Conservation (phyloP, 1,284 basidiomycete species). For the Ustilago bromivora region DNA sequence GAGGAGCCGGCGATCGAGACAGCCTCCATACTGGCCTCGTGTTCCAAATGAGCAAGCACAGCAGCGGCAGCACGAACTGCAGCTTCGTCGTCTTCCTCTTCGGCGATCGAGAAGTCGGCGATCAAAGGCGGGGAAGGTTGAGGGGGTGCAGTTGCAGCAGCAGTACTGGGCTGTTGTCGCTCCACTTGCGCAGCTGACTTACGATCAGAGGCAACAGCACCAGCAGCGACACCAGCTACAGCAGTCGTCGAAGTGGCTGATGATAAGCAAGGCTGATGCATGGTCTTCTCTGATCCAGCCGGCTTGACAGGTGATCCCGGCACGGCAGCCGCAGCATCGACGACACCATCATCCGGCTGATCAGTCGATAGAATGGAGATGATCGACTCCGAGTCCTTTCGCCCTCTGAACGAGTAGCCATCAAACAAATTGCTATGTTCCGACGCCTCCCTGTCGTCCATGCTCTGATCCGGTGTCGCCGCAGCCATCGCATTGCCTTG, state of each 20-base stretch:
- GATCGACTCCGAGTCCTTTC: constrained; percentile 62
- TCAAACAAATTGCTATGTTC: constrained; percentile 58
- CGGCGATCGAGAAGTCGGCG: constrained; percentile 31
- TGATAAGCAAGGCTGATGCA: background rate
- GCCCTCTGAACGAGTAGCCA: constrained; percentile 64
- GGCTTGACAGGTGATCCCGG: constrained; percentile 23
- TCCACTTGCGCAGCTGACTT: constrained; percentile 9
- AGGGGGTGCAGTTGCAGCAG: constrained; percentile 1
- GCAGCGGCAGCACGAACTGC: constrained; percentile 58
- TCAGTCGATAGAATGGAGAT: constrained; percentile 43
- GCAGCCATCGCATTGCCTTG: constrained; percentile 10
- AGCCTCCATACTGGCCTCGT: constrained; percentile 51
- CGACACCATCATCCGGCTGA: constrained; percentile 23
- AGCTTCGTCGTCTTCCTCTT: constrained; percentile 61
- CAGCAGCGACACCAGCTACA: constrained; percentile 15
- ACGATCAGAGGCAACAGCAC: constrained; percentile 10
- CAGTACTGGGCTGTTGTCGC: constrained; percentile 6
- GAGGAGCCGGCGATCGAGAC: constrained; percentile 23
- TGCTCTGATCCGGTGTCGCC: constrained; percentile 37
- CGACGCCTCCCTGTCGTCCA: constrained; percentile 39
- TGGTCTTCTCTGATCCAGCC: background rate
- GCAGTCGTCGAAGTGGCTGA: constrained; percentile 16
- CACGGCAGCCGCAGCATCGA: constrained; percentile 14
- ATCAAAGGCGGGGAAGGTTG: constrained; percentile 10
- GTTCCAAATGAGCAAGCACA: constrained; percentile 60